Base-by-base conservation (phyloP, 2,329 filamentous ascomycete genomes). In the Penicillium concentricum region DNA sequence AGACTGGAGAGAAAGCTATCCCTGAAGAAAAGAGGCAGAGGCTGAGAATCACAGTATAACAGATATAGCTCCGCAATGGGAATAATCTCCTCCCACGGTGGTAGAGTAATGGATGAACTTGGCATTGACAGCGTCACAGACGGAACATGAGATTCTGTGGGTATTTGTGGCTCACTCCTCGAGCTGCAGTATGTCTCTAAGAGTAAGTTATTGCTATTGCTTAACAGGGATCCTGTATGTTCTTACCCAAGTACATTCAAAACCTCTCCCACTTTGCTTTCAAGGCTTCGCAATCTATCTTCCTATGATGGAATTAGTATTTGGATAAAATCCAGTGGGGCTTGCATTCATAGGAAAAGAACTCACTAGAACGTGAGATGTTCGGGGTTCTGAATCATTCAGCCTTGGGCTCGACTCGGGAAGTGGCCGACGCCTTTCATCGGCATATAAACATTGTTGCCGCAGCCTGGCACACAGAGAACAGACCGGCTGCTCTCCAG, bases 11-110 rank as follows among this genome's bases (percentile, higher is more conserved):
- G 53, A 57, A 82, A 80, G 1, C 61, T 70, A 4, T 71, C 67
- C 12, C 72, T 62, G 18, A 75, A 69, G 49, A 83, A 83, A 0
- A 83, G 67, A 16, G 76, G 75, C 22, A 83, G 68, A 6, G 80
- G 80, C 49, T 83, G 81, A 24, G 75, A 78, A 51, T 82, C 78
- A 53, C 79, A 80, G 60, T 79, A 82, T 5, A 72, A 63, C 4
- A 81, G 60, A 61, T 82, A 83, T 2, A 76, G 63, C 44, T 77
- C 70, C 13, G 75, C 76, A 15, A 78, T 66, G 5, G 67, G 65
- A 9, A 72, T 54, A 6, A 79, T 70, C 24, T 74, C 68, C 30
- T 77, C 73, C 70, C 70, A 74, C 3, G 74, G 60, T 18, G 77
- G 76, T 34, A 78, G 60, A 2, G 69, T 62, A 22, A 68, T 70